These are phyloP conservation scores for Panicum virgatum DNA, from an alignment of 202 grass and related monocot genomes.

Conservation along the genomic window DNA sequence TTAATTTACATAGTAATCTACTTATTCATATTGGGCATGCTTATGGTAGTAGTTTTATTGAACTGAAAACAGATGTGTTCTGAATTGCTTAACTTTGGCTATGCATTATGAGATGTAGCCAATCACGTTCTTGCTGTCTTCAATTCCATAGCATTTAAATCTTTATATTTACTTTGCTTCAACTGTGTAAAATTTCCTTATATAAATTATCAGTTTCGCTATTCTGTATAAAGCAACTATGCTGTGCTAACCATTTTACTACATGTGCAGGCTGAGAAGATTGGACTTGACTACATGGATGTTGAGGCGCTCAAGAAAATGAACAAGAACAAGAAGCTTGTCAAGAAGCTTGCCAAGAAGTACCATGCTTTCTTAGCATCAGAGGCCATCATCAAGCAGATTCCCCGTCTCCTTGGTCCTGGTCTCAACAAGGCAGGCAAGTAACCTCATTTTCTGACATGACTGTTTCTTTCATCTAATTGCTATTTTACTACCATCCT, in stretches of 20 bases:
- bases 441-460: not conserved
- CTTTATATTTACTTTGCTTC: not conserved
- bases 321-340: slow-evolving; percentile 99
- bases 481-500: not conserved
- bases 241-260: not conserved
- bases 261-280: slow-evolving; percentile 75
- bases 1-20: not conserved
- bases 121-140: not conserved
- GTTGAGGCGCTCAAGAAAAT: slow-evolving; percentile 88
- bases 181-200: not conserved
- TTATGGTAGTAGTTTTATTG: too few relatives aligned
- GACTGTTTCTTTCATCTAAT: not conserved
- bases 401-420: slow-evolving; percentile 90
- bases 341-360: slow-evolving; percentile 95
- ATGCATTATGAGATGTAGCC: not conserved
- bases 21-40: not conserved
- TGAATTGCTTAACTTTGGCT: not conserved
- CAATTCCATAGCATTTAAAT: not conserved
- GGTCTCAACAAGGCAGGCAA: slow-evolving; percentile 98
- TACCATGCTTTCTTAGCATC: slow-evolving; percentile 95
- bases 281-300: slow-evolving; percentile 92
- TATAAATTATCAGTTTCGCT: not conserved
- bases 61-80: not conserved
- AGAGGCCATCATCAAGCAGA: slow-evolving; percentile 97
- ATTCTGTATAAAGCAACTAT: not conserved